Percentiles rank a stretch among this genome's conserved stretches.
Conservation (phyloP, 805 yeast species). For the Saccharomycopsis selenospora region DNA sequence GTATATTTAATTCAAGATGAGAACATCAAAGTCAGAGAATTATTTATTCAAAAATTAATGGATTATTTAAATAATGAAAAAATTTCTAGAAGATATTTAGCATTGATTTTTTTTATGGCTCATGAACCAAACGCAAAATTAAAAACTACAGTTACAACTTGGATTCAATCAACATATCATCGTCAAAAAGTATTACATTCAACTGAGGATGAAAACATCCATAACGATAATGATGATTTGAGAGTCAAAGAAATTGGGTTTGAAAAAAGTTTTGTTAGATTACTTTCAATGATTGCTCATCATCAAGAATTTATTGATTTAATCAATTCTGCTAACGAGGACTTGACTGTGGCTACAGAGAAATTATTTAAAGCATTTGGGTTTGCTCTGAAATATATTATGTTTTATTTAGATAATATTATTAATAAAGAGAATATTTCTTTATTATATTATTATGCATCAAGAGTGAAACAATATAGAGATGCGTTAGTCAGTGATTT, state of each 20-base stretch:
- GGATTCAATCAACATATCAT: slow-evolving; percentile 59
- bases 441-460: slow-evolving; percentile 65
- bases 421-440: slow-evolving; percentile 64
- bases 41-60: slow-evolving; percentile 45
- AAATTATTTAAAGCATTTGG: slow-evolving; percentile 37
- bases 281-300: slow-evolving; percentile 66
- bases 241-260: slow-evolving; percentile 42
- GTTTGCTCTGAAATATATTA: slow-evolving; percentile 52
- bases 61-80: slow-evolving; percentile 41
- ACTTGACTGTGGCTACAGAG: slow-evolving; percentile 3
- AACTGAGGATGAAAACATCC: slow-evolving; percentile 25
- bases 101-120: slow-evolving; percentile 65
- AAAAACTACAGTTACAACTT: slow-evolving; percentile 47
- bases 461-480: slow-evolving; percentile 69
- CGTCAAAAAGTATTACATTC: slow-evolving; percentile 26
- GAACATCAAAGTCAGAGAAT: slow-evolving; percentile 45
- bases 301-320: slow-evolving; percentile 55
- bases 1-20: slow-evolving; percentile 63
- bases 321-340: slow-evolving; percentile 23
- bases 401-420: slow-evolving; percentile 52
- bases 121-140: slow-evolving; percentile 59
- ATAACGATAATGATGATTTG: too few species aligned
- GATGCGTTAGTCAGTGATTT: slow-evolving; percentile 42
- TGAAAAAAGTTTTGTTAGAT: slow-evolving; percentile 61
- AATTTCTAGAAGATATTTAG: slow-evolving; percentile 59